Conservation (phyloP, 306 rosid genomes). For the Lathyrus aphaca region DNA sequence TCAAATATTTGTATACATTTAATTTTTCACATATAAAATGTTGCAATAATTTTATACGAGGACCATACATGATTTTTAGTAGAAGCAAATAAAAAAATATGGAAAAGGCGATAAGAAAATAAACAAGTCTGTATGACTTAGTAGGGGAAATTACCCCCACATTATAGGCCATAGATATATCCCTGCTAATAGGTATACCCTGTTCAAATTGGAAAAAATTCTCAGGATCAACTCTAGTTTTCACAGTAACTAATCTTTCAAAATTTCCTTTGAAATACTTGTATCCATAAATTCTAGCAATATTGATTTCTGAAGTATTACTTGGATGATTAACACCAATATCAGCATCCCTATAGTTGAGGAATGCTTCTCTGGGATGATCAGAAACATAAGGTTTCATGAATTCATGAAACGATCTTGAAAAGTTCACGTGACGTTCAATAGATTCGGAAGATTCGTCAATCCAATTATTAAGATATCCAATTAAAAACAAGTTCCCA, state of each 20-base stretch:
- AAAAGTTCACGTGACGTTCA: background rate
- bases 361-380: conserved; percentile 32
- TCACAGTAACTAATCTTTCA: conserved; percentile 23
- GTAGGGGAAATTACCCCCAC: no score
- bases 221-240: conserved; percentile 25
- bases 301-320: background rate
- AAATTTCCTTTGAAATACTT: conserved; percentile 33
- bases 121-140: no score
- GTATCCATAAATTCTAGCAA: conserved; percentile 15
- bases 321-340: conserved; percentile 28
- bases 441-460: background rate
- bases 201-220: conserved; percentile 43
- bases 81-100: no score
- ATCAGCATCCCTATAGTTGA: conserved; percentile 40
- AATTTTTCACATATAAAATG: no score
- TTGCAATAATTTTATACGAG: no score
- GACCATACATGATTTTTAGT: no score
- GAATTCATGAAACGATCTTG: background rate
- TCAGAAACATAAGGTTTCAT: background rate
- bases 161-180: no score
- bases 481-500: conserved; percentile 42
- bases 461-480: background rate
- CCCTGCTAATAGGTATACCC: conserved; percentile 12
- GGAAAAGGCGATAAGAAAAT: no score
- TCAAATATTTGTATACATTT: no score